Evolutionary conservation across 306 rosid genomes (phyloP), one percentile per base, ranked within the genome.

Genomic region (Carpinus viminea): DNA sequence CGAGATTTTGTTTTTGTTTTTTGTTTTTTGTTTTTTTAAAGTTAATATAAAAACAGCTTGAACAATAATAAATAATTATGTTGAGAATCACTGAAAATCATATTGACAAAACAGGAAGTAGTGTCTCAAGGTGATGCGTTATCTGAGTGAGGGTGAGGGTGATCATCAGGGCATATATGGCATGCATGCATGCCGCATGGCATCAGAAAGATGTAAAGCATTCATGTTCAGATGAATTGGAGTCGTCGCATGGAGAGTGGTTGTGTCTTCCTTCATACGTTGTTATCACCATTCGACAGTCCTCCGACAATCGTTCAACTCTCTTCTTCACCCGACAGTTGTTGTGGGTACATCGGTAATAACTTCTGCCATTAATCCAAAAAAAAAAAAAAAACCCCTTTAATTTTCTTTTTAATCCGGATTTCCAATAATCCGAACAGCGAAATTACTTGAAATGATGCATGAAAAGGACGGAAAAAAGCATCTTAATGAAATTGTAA

Each of bases 201-300:
- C 11, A 52, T 80, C 81, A 92, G 82, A 95, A 95, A 38, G 98
- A 90, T 77, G 87, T 78, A 75, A 92, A 91, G 78, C 97, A 87
- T 82, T 95, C 98, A n/a, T 90, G 97, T 74, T 95, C 96, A 0
- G 98, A 91, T 38, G 97, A 93, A 76, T 88, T 95, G 0, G 98
- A 90, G 77, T 95, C 98, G 16, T 95, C 98, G 17, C 90, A 95
- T 16, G 98, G 97, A 79, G 93, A 78, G 86, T 95, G 98, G 76
- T 95, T 95, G 89, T 95, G 98, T 82, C 98, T 90, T 2, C 98
- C 98, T 89, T 95, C 98, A n/a, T 95, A 95, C 4, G 98, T 95
- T 12, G 98, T 95, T 70, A 95, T 92, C 36, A 95, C 98, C 98
- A 95, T 92, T 41, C 98, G 93, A 82, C 98, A 95, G 81, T 95